phyloP scores from a whole-genome alignment of 306 rosid genomes.

The Prunus mume region DNA sequence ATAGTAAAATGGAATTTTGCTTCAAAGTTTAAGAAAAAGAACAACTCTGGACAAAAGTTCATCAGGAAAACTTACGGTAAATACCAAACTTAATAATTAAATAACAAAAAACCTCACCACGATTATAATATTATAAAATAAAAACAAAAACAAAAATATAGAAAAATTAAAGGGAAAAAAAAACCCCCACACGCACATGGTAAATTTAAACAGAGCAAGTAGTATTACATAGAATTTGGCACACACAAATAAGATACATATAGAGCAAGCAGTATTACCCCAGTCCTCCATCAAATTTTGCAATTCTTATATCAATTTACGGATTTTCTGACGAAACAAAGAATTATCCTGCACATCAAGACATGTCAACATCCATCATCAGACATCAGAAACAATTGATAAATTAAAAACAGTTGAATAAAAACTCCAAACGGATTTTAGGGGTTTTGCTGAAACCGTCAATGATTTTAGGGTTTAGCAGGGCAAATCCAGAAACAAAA shows the following conservation, averaged over 20 bases:
- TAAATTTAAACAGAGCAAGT: not conserved
- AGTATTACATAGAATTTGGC: not conserved
- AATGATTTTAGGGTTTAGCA: not conserved
- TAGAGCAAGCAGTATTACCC: conserved; percentile 45
- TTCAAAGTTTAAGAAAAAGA: not conserved
- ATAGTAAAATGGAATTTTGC: not conserved
- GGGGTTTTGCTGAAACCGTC: not conserved
- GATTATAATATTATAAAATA: not conserved
- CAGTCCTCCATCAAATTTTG: conserved; percentile 58
- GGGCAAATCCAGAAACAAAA: not conserved
- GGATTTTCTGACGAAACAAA: not conserved
- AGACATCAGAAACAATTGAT: not conserved
- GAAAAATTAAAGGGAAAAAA: not conserved
- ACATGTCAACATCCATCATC: not conserved
- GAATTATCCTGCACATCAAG: conserved; percentile 10
- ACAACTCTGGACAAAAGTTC: not conserved
- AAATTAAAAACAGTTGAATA: not conserved
- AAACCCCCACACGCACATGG: not conserved
- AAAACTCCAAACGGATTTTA: not conserved
- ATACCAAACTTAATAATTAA: not conserved
- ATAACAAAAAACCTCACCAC: too few relatives aligned
- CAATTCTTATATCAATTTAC: not conserved
- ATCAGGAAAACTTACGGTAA: not conserved
- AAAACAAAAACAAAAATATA: not conserved
- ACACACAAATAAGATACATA: not conserved